Base-by-base conservation (phyloP, 2,329 filamentous ascomycete species). In the Paraconiothyrium brasiliense region DNA sequence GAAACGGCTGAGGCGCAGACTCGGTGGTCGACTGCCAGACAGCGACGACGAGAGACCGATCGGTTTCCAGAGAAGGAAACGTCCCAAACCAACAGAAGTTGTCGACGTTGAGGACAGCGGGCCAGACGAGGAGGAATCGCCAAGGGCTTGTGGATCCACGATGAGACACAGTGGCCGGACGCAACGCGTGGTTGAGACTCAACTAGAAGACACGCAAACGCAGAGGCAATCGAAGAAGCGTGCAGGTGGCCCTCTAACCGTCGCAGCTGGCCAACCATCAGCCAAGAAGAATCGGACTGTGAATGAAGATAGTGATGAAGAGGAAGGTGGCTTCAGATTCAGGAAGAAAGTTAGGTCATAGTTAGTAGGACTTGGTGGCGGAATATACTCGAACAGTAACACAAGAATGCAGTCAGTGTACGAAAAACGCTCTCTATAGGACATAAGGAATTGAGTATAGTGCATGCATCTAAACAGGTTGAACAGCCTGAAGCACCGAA, bases 261-360 rank as follows among this genome's bases (percentile, higher is more conserved):
- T 65, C 47, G 68, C 67, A 27, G 66, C 62, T 27, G 69, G 66
- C 30, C 69, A 70, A 57, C 74, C 75, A 13, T 64, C 67, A 41
- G 66, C 64, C 30, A 78, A 77, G 71, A 73, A 67, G 58, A 67
- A 66, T 4, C 71, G 68, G 32, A 49, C 66, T 32, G 39, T 56
- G 4, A 75, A 78, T 7, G 84, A 85, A 37, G 84, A 83, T 46
- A 86, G 86, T 48, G 86, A 86, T 69, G 86, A 87, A 32, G 86
- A 87, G 68, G 85, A 84, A 64, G 78, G 83, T 60, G 84, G 84
- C 35, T 86, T 87, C 67, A 80, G 84, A 58, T 87, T 88, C 66
- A 82, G 82, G 66, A 78, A 68, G 52, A 67, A 67, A 49, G 57
- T 47, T 64, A 59, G 46, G 44, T n/a, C 8, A 27, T 13, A 54